Evolutionary conservation across 2,329 filamentous ascomycete species (phyloP).

Genomic region (Salinomyces thailandicus): DNA sequence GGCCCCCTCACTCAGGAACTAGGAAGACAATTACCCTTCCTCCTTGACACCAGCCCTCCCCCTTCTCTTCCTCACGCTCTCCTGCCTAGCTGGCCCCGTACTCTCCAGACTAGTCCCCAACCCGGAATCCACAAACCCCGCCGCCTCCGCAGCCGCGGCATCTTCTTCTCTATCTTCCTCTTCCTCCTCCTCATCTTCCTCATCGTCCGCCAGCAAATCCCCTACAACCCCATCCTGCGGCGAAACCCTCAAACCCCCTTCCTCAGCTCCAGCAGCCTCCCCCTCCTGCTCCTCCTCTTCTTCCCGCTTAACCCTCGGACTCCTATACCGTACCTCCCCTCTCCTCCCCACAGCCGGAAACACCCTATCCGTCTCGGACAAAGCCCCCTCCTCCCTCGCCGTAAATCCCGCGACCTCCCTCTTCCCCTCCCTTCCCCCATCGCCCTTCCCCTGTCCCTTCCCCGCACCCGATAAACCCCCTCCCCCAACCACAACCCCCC

Average conservation of each 20-base stretch:
- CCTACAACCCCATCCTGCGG: not conserved
- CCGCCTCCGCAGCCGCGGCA: constrained; percentile 35
- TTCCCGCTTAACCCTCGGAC: constrained; percentile 20
- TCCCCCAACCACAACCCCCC: constrained; percentile 45
- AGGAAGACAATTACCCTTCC: too few species aligned
- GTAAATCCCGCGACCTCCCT: not conserved
- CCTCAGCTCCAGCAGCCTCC: too few species aligned
- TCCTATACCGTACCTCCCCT: constrained; percentile 28
- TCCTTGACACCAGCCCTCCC: constrained; percentile 11
- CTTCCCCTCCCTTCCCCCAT: constrained; percentile 2
- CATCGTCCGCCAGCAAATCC: constrained; percentile 11
- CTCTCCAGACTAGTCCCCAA: constrained; percentile 41
- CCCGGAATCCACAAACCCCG: constrained; percentile 38
- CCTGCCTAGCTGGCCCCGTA: constrained; percentile 17
- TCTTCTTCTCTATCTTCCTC: constrained; percentile 32
- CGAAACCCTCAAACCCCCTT: too few species aligned
- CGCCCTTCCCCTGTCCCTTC: constrained; percentile 19
- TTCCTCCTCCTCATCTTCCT: constrained; percentile 13
- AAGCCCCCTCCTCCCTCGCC: constrained; percentile 10
- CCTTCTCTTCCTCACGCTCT: constrained; percentile 22
- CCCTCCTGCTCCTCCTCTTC: constrained; percentile 11
- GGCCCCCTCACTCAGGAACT: too few species aligned
- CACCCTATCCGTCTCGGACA: constrained; percentile 37
- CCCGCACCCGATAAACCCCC: too few species aligned
- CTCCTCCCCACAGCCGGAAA: constrained; percentile 40